phyloP scores from a whole-genome alignment of 306 rosid genomes.

The Alnus rubra region DNA sequence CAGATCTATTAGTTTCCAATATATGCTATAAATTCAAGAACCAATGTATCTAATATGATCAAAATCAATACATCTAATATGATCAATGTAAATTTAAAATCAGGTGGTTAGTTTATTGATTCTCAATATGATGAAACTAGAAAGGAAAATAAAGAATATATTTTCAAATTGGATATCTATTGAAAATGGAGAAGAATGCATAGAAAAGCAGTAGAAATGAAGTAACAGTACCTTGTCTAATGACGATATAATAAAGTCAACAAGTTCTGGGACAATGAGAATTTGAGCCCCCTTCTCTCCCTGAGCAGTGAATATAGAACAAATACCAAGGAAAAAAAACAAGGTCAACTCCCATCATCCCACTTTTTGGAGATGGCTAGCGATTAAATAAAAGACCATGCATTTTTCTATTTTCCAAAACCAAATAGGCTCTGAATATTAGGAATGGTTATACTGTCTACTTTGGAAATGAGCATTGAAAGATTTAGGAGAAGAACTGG shows the following conservation, averaged over 20 bases:
- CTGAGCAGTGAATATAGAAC: constrained; percentile 39
- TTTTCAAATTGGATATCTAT: constrained; percentile 16
- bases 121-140: not conserved
- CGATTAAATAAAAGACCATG: not conserved
- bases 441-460: not conserved
- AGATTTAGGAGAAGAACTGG: too few relatives aligned
- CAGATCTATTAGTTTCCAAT: not conserved
- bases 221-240: constrained; percentile 68
- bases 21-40: constrained; percentile 8
- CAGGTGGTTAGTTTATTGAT: not conserved
- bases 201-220: constrained; percentile 9
- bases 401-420: not conserved
- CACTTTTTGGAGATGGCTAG: not conserved
- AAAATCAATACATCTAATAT: constrained; percentile 8
- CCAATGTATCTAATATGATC: not conserved
- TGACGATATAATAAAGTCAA: constrained; percentile 64
- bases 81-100: not conserved
- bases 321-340: not conserved
- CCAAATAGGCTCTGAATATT: too few relatives aligned
- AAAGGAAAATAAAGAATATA: not conserved
- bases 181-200: constrained; percentile 8
- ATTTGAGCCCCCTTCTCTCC: constrained; percentile 89
- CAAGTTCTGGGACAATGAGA: constrained; percentile 81
- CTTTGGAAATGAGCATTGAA: not conserved
- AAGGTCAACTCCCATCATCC: not conserved